Base-by-base conservation (phyloP, 257 asterid genomes). In the Osmanthus fragrans region DNA sequence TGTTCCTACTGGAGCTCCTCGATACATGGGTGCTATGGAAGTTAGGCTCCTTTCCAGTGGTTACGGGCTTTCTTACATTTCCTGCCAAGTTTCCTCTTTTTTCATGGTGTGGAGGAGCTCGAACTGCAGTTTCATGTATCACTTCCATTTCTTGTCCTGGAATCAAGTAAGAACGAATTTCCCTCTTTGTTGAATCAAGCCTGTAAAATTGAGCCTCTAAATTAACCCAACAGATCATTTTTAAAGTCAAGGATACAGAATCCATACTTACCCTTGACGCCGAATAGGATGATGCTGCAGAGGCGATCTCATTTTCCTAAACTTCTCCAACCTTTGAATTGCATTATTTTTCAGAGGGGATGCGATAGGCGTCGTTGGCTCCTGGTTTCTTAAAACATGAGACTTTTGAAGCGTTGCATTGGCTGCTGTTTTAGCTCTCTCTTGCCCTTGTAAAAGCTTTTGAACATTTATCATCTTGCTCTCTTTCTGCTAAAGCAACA, bases 1-100 rank as follows among this genome's bases (percentile, higher is more conserved):
- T 58, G 37, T 82, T 64, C 39, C 21, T 81, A 30, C 74, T 63
- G 72, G 82, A 80, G 45, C 83, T 79, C 76, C 76, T 84, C 11
- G 86, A 86, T 73, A 71, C 42, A 72, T 73, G 83, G 27, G 82
- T 71, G 74, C 76, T 81, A 34, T 79, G 49, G 16, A 86, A 81
- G 77, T 76, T 79, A 49, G 86, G 86, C 77, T 82, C 87, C 78
- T 68, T 86, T 30, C 85, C 83, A 54, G 75, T 73, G 47, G 88
- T 84, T 47, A 79, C 73, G 36, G 70, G 77, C 70, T 45, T 76
- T 78, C 77, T 83, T 68, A 63, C 36, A 63, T 11, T 63, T 32
- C n/a, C n/a, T 47, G 56, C n/a, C 56, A 47, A 15, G 56, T 15
- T 47, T 47, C 56, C 56, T 47, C n/a, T 47, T 7, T 47, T 47